Base-by-base conservation (phyloP, 2,329 filamentous ascomycete genomes). In the Penicillium italicum region DNA sequence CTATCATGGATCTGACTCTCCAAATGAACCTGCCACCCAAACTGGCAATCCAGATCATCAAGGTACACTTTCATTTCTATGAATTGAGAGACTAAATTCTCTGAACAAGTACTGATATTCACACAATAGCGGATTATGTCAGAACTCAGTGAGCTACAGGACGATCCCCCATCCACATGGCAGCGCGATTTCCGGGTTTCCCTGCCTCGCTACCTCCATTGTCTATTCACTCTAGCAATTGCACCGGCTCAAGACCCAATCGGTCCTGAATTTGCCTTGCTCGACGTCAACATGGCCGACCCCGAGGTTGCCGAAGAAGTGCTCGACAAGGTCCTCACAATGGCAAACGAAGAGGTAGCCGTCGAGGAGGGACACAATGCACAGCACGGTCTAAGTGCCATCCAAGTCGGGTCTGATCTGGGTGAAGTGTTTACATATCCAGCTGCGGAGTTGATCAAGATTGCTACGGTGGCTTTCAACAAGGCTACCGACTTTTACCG, bases 381-480 rank as follows among this genome's bases (percentile, higher is more conserved):
- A 26, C 16, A 4, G 20, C 16, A 48, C 9, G 1, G 2, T 3
- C 51, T 48, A 4, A 30, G 42, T 10, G 5, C 37, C 8, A 10
- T 31, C 18, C 18, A 22, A 8, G 12, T 34, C 10, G 14, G 18
- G 0, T 50, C 37, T 10, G 24, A 12, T 9, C 33, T 42, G 4
- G 20, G 8, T 9, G 24, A 16, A 7, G 34, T 40, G 11, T 36
- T 42, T 11, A 36, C 52, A 1, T 85, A 84, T 58, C 83, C 82
- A 2, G 56, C 70, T 7, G 76, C 77, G 4, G 84, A 86, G 66
- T 72, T 86, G 22, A 78, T 81, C 54, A 85, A 82, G 79, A 72
- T 87, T 6, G 80, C 82, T 6, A 79, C 77, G 0, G 77, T 76
- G 12, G 63, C 77, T 0, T 84, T 83, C 66, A 86, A 86, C 58